Conservation (phyloP, 768 basidiomycete genomes). For the Lactifluus subvellereus region DNA sequence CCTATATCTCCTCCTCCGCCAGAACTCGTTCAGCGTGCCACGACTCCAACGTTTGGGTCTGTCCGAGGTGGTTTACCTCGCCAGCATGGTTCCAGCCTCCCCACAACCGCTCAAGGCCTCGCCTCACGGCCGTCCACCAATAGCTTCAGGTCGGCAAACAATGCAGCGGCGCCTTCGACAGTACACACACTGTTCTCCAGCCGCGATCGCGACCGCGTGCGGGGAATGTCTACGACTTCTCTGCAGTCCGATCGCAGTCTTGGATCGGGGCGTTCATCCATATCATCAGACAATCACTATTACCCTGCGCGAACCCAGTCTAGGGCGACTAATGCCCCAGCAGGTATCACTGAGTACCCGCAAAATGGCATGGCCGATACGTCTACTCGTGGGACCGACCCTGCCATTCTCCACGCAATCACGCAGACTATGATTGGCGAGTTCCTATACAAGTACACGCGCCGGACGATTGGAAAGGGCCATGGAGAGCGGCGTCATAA, state of each 20-base stretch:
- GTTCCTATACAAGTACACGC: constrained; percentile 96
- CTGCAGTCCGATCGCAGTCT: constrained; percentile 63
- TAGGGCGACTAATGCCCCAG: constrained; percentile 33
- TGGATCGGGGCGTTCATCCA: constrained; percentile 71
- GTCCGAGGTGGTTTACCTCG: constrained; percentile 50
- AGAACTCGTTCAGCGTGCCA: constrained; percentile 88
- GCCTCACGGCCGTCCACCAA: constrained; percentile 71
- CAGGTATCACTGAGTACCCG: constrained; percentile 39
- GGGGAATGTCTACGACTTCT: constrained; percentile 62
- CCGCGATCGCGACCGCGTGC: constrained; percentile 45
- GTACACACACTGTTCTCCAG: constrained; percentile 35
- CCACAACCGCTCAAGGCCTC: constrained; percentile 59
- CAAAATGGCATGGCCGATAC: constrained; percentile 25
- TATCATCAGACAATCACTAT: constrained; percentile 69
- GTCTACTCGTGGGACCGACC: constrained; percentile 55
- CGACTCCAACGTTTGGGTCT: constrained; percentile 73
- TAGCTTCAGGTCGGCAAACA: constrained; percentile 74
- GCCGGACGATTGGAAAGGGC: constrained; percentile 82
- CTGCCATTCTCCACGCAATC: constrained; percentile 87
- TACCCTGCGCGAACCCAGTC: constrained; percentile 39
- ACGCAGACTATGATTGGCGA: constrained; percentile 99
- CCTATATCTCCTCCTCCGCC: constrained; percentile 91
- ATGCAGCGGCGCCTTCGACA: constrained; percentile 46
- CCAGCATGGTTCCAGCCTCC: constrained; percentile 70
- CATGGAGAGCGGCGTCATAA: constrained; percentile 86